These are phyloP conservation scores for Diplodia seriata DNA, from an alignment of 2,329 filamentous ascomycete species.

Conservation along the genomic window DNA sequence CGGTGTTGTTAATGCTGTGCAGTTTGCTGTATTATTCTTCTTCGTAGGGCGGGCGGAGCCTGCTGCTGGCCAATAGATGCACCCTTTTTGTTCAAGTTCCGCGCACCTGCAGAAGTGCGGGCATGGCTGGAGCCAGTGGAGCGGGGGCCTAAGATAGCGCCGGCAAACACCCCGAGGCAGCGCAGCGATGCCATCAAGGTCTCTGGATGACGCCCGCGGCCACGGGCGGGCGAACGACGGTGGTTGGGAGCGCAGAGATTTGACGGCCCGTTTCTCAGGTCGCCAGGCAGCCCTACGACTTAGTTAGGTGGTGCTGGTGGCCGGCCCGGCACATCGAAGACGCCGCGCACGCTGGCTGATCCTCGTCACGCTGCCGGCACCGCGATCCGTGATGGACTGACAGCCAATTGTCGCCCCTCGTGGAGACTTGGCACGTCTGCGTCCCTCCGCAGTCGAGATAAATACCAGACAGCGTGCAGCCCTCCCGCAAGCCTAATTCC, in stretches of 20 bases:
- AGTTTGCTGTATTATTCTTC: background rate
- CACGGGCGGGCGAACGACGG: background rate
- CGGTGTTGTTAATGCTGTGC: background rate
- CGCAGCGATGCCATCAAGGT: conserved; percentile 13
- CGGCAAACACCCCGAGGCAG: conserved; percentile 10
- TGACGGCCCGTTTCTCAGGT: conserved; percentile 13
- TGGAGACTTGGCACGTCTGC: conserved; percentile 27
- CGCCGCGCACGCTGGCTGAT: conserved; percentile 19
- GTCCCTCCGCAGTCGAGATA: conserved; percentile 14
- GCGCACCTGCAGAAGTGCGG: conserved; percentile 14
- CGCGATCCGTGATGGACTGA: conserved; percentile 16
- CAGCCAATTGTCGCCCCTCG: conserved; percentile 30
- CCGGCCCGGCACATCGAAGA: conserved; percentile 13
- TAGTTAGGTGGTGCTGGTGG: background rate
- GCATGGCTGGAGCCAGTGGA: conserved; percentile 6
- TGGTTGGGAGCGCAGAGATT: conserved; percentile 8
- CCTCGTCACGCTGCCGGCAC: conserved; percentile 17
- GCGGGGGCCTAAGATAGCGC: conserved; percentile 14
- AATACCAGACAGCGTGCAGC: conserved; percentile 14
- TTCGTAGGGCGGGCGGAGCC: background rate
- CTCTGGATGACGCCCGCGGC: background rate
- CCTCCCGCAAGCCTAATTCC: background rate
- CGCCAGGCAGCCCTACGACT: conserved; percentile 23
- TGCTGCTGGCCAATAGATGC: conserved; percentile 16
- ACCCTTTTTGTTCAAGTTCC: conserved; percentile 16